phyloP scores from a whole-genome alignment of 2,329 filamentous ascomycete genomes.

The Clonostachys rhizophaga region DNA sequence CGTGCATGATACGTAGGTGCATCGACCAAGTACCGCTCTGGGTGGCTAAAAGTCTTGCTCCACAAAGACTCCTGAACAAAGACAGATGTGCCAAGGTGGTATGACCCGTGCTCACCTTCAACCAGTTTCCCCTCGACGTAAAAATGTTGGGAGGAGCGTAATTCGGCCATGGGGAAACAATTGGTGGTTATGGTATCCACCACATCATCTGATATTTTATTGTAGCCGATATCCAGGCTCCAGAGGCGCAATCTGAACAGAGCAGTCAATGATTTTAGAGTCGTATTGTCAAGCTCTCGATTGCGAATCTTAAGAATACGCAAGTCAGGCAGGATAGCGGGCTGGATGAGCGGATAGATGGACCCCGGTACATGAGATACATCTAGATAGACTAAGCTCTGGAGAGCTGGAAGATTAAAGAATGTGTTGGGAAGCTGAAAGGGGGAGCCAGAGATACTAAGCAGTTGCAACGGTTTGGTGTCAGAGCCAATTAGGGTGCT shows the following conservation, averaged over 20 bases:
- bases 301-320: conserved; percentile 45
- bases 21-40: conserved; percentile 42
- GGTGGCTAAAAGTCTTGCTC: conserved; percentile 38
- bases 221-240: conserved; percentile 51
- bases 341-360: conserved; percentile 24
- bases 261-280: conserved; percentile 16
- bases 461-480: conserved; percentile 12
- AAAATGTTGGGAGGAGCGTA: conserved; percentile 30
- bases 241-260: conserved; percentile 39
- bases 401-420: conserved; percentile 28
- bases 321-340: conserved; percentile 34
- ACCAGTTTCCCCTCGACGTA: conserved; percentile 40
- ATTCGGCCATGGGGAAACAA: conserved; percentile 22
- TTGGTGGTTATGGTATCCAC: conserved; percentile 20
- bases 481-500: conserved; percentile 19
- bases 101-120: conserved; percentile 16
- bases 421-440: conserved; percentile 31
- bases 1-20: conserved; percentile 26
- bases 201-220: conserved; percentile 42
- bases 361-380: conserved; percentile 44
- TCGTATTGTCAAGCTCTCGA: conserved; percentile 37
- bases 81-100: conserved; percentile 32
- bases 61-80: conserved; percentile 40
- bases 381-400: conserved; percentile 45
- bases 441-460: conserved; percentile 39